Percentiles rank a stretch among this genome's conserved stretches.
phyloP scores from a whole-genome alignment of 176 grass and related monocot species.

The Triticum turgidum region DNA sequence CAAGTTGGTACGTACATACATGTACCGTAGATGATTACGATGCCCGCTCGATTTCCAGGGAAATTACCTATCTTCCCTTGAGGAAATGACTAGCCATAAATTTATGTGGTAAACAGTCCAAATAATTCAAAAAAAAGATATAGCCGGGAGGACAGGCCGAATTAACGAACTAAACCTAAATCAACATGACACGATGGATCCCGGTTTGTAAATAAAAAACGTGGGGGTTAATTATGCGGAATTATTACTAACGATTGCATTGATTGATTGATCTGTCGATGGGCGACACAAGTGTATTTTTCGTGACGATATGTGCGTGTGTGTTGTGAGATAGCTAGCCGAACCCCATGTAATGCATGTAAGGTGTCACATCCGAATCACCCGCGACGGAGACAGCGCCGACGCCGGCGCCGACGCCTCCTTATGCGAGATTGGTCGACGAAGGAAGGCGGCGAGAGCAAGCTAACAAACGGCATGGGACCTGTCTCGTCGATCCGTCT shows the following conservation, averaged over 20 bases:
- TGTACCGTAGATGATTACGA: not conserved
- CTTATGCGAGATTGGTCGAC: not conserved
- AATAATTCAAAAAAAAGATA: too few relatives aligned
- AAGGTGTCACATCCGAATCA: not conserved
- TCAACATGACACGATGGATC: not conserved
- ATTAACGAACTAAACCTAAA: not conserved
- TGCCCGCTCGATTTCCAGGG: not conserved
- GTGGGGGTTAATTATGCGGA: not conserved
- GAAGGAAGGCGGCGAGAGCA: not conserved
- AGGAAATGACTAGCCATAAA: not conserved
- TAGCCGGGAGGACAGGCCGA: too few relatives aligned
- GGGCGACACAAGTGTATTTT: not conserved
- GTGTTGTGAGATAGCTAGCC: not conserved
- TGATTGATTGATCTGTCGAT: not conserved
- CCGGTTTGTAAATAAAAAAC: not conserved
- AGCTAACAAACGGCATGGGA: not conserved
- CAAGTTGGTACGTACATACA: too few relatives aligned
- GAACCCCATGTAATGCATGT: not conserved
- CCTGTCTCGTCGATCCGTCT: not conserved
- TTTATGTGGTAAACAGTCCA: too few relatives aligned
- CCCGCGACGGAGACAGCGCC: not conserved
- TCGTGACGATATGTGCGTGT: not conserved
- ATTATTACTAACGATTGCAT: not conserved
- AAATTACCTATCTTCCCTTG: not conserved
- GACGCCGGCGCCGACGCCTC: not conserved